Base-by-base conservation (phyloP, 306 rosid genomes). In the Rosa multiflora region DNA sequence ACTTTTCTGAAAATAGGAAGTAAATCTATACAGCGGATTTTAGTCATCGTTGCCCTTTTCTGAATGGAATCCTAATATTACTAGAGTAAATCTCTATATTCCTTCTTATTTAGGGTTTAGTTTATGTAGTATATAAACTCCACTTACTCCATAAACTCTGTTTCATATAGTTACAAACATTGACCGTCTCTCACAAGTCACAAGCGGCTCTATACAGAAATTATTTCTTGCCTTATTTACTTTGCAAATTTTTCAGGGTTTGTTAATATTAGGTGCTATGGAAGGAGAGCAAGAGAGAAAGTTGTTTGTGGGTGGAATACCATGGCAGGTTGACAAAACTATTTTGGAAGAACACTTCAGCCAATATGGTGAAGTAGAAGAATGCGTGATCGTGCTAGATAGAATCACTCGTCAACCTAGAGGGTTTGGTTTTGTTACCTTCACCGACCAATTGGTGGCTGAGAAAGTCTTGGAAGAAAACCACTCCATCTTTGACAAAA, bases 341-440 rank as follows among this genome's bases (percentile, higher is more conserved):
- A 26, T 0, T n/a, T 12, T 72, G 44, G 35, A 72, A 49, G 9
- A 49, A 29, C 42, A 72, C 61, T 49, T 72, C 62, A 17, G 15
- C 58, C 37, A 72, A 5, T 72, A 72, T 29, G 75, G 75, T 49
- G 46, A 48, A 72, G 64, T 73, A 52, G 40, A 18, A 40, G 66
- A 73, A 7, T 73, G 3, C 12, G 49, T 53, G 32, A 37, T 73
- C 21, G 23, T 52, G 3, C 18, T 52, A 1, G 64, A 73, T 46
- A 52, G 21, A 73, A 5, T 32, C 3, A 73, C 32, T 52, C 62
- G 29, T 20, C 13, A 5, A 5, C 20, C 32, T 9, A 52, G 48
- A 52, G 64, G 35, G 21, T 52, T 73, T 39, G 49, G 66, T 14
- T 73, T 73, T 18, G 76, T 73, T 52, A 20, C 76, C 64, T 73